These are phyloP conservation scores for Cystobasidiaceae sp. DNA, from an alignment of 1,284 basidiomycete genomes.

Conservation along the genomic window DNA sequence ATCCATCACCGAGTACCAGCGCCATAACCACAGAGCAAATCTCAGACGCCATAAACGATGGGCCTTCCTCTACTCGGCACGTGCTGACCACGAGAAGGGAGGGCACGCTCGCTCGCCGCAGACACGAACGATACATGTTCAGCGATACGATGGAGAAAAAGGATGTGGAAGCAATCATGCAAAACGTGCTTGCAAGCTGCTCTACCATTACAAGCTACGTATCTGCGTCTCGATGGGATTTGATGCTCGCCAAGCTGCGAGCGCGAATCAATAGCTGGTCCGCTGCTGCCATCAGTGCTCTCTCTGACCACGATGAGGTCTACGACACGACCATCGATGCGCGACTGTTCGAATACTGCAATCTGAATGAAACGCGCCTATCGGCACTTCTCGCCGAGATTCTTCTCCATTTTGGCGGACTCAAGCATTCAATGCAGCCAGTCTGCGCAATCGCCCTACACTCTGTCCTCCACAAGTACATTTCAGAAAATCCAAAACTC, in stretches of 20 bases:
- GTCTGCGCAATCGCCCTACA: neutral
- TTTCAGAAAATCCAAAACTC: neutral
- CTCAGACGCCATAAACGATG: too few relatives aligned
- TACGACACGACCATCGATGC: slow-evolving; percentile 11
- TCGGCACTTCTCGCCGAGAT: slow-evolving; percentile 1
- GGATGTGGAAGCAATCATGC: neutral
- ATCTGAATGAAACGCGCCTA: neutral
- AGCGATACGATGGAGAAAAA: neutral
- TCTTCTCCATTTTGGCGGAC: neutral
- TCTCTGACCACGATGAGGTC: slow-evolving; percentile 3
- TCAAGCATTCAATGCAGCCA: slow-evolving; percentile 4
- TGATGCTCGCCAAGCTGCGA: slow-evolving; percentile 7
- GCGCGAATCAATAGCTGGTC: slow-evolving; percentile 2
- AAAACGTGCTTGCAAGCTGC: neutral
- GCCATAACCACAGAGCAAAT: neutral
- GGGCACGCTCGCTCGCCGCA: neutral
- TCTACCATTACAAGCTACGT: slow-evolving; percentile 3
- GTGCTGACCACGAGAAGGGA: neutral
- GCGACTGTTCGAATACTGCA: slow-evolving; percentile 6
- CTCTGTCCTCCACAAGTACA: neutral
- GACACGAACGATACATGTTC: neutral
- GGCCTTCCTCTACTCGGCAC: too few relatives aligned
- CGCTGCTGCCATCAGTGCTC: neutral
- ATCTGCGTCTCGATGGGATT: slow-evolving; percentile 27
- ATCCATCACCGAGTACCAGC: neutral